Percentiles rank a stretch among this genome's conserved stretches.
These are phyloP conservation scores for Triticum aestivum DNA, from an alignment of 176 grass and related monocot species.

Conservation along the genomic window DNA sequence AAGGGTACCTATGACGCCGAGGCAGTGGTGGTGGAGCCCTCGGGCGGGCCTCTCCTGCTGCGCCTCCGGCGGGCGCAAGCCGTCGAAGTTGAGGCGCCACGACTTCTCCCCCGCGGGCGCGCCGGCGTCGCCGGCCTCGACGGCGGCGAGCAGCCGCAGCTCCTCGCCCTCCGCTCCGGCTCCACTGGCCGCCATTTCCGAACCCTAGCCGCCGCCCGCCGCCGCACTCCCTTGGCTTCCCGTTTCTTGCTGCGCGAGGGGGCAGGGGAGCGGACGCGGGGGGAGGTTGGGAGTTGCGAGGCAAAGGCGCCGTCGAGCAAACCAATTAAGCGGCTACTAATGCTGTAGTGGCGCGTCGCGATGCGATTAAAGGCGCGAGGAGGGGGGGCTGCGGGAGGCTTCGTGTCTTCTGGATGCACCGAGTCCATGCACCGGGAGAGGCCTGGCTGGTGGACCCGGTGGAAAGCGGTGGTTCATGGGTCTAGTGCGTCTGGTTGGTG, in stretches of 20 bases:
- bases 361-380: constrained; percentile 21
- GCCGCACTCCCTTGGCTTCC: too few relatives aligned
- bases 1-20: constrained; percentile 63
- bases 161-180: constrained; percentile 36
- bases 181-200: constrained; percentile 29
- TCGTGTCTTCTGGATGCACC: not conserved
- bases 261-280: not conserved
- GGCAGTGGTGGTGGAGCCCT: constrained; percentile 61
- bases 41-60: constrained; percentile 52
- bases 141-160: constrained; percentile 48
- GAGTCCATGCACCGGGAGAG: constrained; percentile 14
- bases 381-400: not conserved
- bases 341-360: constrained; percentile 11
- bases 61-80: constrained; percentile 49
- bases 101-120: constrained; percentile 23
- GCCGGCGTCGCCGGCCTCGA: constrained; percentile 20
- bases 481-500: not conserved
- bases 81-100: constrained; percentile 69
- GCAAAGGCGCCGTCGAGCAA: not conserved
- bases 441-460: not conserved
- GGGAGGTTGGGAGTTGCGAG: constrained; percentile 2
- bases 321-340: not conserved
- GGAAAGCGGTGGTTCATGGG: not conserved
- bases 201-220: not conserved
- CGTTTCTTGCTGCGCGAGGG: not conserved